Base-by-base conservation (phyloP, 1,284 basidiomycete species). In the Tausonia pullulans region DNA sequence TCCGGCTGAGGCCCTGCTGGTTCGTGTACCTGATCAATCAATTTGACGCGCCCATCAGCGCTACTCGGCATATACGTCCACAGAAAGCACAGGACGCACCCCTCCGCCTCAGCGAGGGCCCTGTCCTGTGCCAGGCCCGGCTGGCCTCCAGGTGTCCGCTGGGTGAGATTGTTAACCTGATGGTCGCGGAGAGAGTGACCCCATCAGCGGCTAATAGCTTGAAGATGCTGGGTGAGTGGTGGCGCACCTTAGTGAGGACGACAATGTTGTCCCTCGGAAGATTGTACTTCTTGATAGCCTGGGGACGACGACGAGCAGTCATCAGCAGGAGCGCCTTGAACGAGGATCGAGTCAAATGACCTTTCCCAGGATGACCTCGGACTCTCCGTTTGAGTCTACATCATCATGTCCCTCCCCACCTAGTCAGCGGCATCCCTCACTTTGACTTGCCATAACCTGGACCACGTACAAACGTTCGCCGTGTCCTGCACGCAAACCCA, bases 241-340 rank as follows among this genome's bases (percentile, higher is more conserved):
- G 27, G 27, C 2, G 67, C 52, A 83, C 84, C 77, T 90, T 90
- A 48, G 87, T 88, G 78, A 90, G 79, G 45, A 90, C 81, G 13
- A 90, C 87, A 40, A 90, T 83, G 69, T 86, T 84, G 39, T 85
- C 84, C 8, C 89, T 82, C 14, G 86, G 86, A 14, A 91, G 79
- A 43, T 84, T 75, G 67, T 83, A 79, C 68, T 85, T 71, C 70
- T 86, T 87, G 75, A 93, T 86, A 1, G 87, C 89, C 69, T 86
- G 52, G 44, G 4, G 14, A 7, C 14, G 14, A 5, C 2, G 51
- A 41, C n/a, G n/a, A 48, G 41, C 45, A 11, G 39, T 11, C 13
- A 59, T 13, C 5, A 7, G 7, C 13, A 40, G 9, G 3, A 11
- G 49, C 40, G 11, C 5, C 41, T 9, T 44, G 45, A 11, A 49